Conservation (phyloP, 768 basidiomycete species). For the Leccinum uliginosum region DNA sequence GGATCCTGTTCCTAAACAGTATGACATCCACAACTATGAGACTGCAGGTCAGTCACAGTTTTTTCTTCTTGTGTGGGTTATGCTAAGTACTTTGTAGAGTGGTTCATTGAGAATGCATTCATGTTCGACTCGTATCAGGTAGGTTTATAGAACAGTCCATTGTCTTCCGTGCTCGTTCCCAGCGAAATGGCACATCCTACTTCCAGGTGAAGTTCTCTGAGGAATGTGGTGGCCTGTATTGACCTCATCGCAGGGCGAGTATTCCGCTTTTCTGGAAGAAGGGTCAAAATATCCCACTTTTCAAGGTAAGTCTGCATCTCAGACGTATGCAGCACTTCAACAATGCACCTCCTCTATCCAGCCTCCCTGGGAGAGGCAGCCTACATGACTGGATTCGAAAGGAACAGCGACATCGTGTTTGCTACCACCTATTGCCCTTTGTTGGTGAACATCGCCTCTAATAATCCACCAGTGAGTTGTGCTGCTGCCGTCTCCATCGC, state of each 20-base stretch:
- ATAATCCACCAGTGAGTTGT: slow-evolving; percentile 40
- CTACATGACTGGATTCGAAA: slow-evolving; percentile 63
- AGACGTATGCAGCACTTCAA: neutral
- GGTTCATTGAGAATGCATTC: slow-evolving; percentile 45
- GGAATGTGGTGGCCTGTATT: neutral
- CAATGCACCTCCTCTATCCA: slow-evolving; percentile 10
- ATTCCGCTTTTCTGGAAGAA: slow-evolving; percentile 48
- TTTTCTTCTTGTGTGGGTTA: too few species aligned
- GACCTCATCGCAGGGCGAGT: slow-evolving; percentile 40
- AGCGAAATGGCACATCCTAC: slow-evolving; percentile 58
- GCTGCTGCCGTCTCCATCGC: slow-evolving; percentile 16
- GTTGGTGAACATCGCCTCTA: slow-evolving; percentile 41
- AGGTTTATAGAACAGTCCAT: neutral
- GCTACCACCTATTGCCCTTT: slow-evolving; percentile 57
- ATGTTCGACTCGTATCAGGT: slow-evolving; percentile 41
- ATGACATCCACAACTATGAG: slow-evolving; percentile 54
- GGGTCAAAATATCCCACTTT: slow-evolving; percentile 49
- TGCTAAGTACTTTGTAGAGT: slow-evolving; percentile 17
- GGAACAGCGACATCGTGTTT: slow-evolving; percentile 57
- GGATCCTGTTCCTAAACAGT: slow-evolving; percentile 46
- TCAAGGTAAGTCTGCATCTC: slow-evolving; percentile 35
- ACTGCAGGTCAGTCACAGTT: slow-evolving; percentile 30
- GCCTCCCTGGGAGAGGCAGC: slow-evolving; percentile 54
- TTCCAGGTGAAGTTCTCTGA: slow-evolving; percentile 30
- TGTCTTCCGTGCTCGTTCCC: neutral